Conservation (phyloP, 352 stramenopile species). For the Phytophthora palmivora region DNA sequence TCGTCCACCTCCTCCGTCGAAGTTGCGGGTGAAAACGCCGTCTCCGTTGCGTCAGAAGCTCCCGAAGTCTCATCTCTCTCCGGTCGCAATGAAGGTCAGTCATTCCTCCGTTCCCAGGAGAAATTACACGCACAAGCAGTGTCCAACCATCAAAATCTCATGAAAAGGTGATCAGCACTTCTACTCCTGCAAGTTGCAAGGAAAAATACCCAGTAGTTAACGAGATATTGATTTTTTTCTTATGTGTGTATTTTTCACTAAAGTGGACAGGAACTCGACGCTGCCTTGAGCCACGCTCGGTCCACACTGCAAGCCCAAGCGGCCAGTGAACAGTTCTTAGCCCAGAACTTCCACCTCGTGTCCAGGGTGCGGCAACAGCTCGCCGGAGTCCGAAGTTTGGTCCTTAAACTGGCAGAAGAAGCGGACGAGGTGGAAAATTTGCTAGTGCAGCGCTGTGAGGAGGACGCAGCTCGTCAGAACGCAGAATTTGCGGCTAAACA, state of each 20-base stretch:
- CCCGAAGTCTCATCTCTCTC: background rate
- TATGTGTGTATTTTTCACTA: slow-evolving; percentile 2
- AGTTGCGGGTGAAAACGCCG: slow-evolving; percentile 10
- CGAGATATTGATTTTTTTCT: slow-evolving; percentile 24
- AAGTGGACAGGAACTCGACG: slow-evolving; percentile 63
- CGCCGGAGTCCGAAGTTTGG: slow-evolving; percentile 45
- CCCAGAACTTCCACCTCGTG: slow-evolving; percentile 71
- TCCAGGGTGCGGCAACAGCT: slow-evolving; percentile 63
- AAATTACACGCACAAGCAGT: slow-evolving; percentile 39
- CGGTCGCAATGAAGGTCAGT: slow-evolving; percentile 41
- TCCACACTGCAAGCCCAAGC: slow-evolving; percentile 64
- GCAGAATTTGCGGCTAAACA: slow-evolving; percentile 68
- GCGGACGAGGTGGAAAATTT: slow-evolving; percentile 76
- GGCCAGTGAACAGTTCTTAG: slow-evolving; percentile 73
- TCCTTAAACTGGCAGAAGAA: slow-evolving; percentile 67
- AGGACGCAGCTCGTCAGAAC: slow-evolving; percentile 78
- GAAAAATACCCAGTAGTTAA: slow-evolving; percentile 3
- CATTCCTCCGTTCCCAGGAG: slow-evolving; percentile 54
- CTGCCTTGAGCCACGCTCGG: slow-evolving; percentile 46
- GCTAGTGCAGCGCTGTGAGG: slow-evolving; percentile 72
- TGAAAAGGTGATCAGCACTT: slow-evolving; percentile 42
- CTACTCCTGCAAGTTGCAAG: slow-evolving; percentile 7
- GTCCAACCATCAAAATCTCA: slow-evolving; percentile 50
- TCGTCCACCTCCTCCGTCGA: slow-evolving; percentile 6
- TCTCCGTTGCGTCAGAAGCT: slow-evolving; percentile 9